Evolutionary conservation across 192 early-diverging fungal species (phyloP).

Genomic region (Coemansia sp.): DNA sequence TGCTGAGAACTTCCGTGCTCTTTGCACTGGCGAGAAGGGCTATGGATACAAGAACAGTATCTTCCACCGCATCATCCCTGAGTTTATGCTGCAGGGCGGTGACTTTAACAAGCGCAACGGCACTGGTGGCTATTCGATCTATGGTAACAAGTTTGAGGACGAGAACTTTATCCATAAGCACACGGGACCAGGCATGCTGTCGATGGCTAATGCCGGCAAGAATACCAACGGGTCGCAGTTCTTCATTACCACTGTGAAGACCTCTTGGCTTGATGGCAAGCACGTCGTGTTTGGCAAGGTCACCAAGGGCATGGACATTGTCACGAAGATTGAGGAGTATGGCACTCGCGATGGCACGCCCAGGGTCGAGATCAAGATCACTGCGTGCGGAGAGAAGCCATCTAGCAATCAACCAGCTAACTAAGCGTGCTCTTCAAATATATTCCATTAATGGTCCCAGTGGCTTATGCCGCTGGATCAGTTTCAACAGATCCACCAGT

Average conservation of each 20-base stretch:
- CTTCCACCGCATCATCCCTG: slow-evolving; percentile 90
- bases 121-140: slow-evolving; percentile 82
- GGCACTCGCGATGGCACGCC: slow-evolving; percentile 55
- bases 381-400: slow-evolving; percentile 70
- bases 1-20: slow-evolving; percentile 89
- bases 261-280: slow-evolving; percentile 72
- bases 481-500: background rate
- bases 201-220: slow-evolving; percentile 78
- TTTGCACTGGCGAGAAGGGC: slow-evolving; percentile 55
- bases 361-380: slow-evolving; percentile 59
- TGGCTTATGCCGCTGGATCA: background rate
- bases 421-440: slow-evolving; percentile 13
- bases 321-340: slow-evolving; percentile 69
- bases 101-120: slow-evolving; percentile 78
- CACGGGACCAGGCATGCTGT: slow-evolving; percentile 63
- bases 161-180: slow-evolving; percentile 75
- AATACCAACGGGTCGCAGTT: slow-evolving; percentile 84
- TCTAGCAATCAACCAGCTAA: too few relatives aligned
- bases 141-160: slow-evolving; percentile 75
- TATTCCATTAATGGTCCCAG: slow-evolving; percentile 25
- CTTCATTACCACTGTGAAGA: slow-evolving; percentile 70
- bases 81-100: slow-evolving; percentile 91
- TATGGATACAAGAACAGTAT: slow-evolving; percentile 62
- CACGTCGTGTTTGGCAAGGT: slow-evolving; percentile 83
- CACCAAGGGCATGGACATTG: slow-evolving; percentile 66